Base-by-base conservation (phyloP, 257 asterid genomes). In the Ilex asprella region DNA sequence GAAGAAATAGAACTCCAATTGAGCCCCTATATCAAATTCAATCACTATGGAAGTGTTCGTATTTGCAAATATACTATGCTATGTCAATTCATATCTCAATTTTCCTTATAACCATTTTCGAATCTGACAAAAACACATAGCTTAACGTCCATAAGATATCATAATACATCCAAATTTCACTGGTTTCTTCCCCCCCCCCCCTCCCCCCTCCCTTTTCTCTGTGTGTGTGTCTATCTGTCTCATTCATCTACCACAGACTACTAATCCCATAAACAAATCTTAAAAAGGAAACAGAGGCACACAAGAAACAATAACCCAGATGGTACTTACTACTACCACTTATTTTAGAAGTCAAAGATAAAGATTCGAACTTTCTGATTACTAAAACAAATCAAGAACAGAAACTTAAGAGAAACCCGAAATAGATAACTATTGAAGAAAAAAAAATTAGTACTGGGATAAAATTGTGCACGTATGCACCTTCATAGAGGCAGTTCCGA, bases 401-500 rank as follows among this genome's bases (percentile, higher is more conserved):
- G 60, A 73, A 59, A 50, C 32, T 58, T 2, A 15, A 56, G 47
- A 41, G 39, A 60, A 15, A 68, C 13, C 9, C 51, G 16, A 21
- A 21, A 21, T 21, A 21, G 27, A 21, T 0, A 21, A 21, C 27
- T 21, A 21, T 21, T 21, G 27, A 21, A 21, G 27, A 21, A 21
- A 21, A 21, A 21, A 21, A 21, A 21, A 21, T 21, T 21, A 21
- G 27, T 21, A 21, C 27, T 21, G 27, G 27, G 27, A 21, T 21
- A 21, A 27, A 16, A 30, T 3, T 10, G 59, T 30, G 47, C 30
- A 58, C 56, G 66, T 47, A 27, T 12, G 39, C 69, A 93, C 99
- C 97, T 84, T 93, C 81, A 68, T 93, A 89, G 31, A 59, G 81
- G 64, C 99, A 93, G 66, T 72, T 82, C 60, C 64, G 76, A 0